Conservation (phyloP, 2,329 filamentous ascomycete species). For the Gaeumannomyces sp. region DNA sequence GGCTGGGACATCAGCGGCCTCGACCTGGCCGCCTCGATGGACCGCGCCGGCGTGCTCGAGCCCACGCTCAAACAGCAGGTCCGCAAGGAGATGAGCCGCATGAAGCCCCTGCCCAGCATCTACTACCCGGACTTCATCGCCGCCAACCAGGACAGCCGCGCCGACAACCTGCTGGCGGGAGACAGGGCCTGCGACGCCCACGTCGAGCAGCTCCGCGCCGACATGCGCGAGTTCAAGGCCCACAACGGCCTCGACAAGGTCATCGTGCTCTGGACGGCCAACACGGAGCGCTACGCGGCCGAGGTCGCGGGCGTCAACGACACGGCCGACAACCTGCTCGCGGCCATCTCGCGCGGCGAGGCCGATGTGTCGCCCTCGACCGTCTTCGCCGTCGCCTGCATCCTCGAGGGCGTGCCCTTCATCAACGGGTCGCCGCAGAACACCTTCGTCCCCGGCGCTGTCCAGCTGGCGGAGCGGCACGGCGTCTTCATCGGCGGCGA, state of each 20-base stretch:
- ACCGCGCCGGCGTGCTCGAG: conserved; percentile 90
- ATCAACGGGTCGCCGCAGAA: conserved; percentile 99
- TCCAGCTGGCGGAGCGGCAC: conserved; percentile 82
- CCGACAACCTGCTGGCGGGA: conserved; percentile 82
- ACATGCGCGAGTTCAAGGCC: conserved; percentile 92
- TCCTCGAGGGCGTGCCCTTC: conserved; percentile 84
- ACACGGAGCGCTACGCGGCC: conserved; percentile 95
- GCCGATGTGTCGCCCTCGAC: conserved; percentile 92
- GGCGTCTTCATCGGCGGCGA: conserved; percentile 91
- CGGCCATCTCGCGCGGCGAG: conserved; percentile 79
- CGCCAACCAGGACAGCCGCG: conserved; percentile 93
- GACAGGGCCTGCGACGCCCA: conserved; percentile 80
- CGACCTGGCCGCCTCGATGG: conserved; percentile 88
- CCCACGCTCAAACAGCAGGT: conserved; percentile 87
- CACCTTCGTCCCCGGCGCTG: conserved; percentile 91
- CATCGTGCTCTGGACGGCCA: conserved; percentile 97
- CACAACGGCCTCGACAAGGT: conserved; percentile 85
- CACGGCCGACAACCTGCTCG: conserved; percentile 88
- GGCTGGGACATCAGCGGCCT: conserved; percentile 96
- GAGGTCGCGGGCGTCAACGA: conserved; percentile 87
- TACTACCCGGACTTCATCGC: conserved; percentile 99
- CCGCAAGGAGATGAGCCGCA: conserved; percentile 83
- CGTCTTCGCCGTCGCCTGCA: conserved; percentile 89
- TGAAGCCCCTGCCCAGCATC: conserved; percentile 87
- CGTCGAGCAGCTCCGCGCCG: conserved; percentile 85